Conservation (phyloP, 257 asterid genomes). For the Fraxinus americana region DNA sequence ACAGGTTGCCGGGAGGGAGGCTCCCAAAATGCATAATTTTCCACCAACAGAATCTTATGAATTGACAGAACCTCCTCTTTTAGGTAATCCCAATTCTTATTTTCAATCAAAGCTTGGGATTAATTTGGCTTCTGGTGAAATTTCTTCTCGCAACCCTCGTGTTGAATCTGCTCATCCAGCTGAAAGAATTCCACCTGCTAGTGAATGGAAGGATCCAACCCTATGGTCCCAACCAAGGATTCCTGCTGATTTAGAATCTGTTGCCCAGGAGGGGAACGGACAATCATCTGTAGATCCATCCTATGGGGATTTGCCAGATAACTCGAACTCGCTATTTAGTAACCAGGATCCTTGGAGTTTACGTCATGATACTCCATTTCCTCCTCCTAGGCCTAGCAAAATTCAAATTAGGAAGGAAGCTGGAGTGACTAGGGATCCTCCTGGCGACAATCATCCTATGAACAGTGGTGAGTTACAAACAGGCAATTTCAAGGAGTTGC, state of each 20-base stretch:
- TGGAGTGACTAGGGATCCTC: slow-evolving; percentile 46
- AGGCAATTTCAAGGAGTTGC: slow-evolving; percentile 38
- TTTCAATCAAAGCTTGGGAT: slow-evolving; percentile 38
- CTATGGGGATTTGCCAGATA: slow-evolving; percentile 44
- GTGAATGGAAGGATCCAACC: slow-evolving; percentile 54
- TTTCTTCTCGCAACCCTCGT: slow-evolving; percentile 28
- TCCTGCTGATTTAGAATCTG: slow-evolving; percentile 44
- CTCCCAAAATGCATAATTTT: slow-evolving; percentile 25
- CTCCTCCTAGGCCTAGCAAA: slow-evolving; percentile 81
- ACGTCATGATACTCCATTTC: slow-evolving; percentile 60
- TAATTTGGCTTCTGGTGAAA: slow-evolving; percentile 37
- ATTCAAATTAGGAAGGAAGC: slow-evolving; percentile 63
- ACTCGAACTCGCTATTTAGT: slow-evolving; percentile 62
- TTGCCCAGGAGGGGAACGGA: slow-evolving; percentile 34
- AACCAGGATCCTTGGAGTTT: slow-evolving; percentile 88
- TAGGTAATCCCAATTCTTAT: slow-evolving; percentile 37
- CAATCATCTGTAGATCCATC: slow-evolving; percentile 48
- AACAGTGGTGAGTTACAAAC: slow-evolving; percentile 35
- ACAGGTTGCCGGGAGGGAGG: slow-evolving; percentile 41
- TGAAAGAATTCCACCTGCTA: slow-evolving; percentile 38
- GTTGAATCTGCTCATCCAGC: slow-evolving; percentile 38
- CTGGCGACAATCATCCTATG: slow-evolving; percentile 35
- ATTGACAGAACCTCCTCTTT: slow-evolving; percentile 38
- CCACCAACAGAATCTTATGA: slow-evolving; percentile 48
- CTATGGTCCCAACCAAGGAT: slow-evolving; percentile 46